Percentiles rank a stretch among this genome's conserved stretches.
These are phyloP conservation scores for Pistacia vera DNA, from an alignment of 345 rosid genomes.

Conservation along the genomic window DNA sequence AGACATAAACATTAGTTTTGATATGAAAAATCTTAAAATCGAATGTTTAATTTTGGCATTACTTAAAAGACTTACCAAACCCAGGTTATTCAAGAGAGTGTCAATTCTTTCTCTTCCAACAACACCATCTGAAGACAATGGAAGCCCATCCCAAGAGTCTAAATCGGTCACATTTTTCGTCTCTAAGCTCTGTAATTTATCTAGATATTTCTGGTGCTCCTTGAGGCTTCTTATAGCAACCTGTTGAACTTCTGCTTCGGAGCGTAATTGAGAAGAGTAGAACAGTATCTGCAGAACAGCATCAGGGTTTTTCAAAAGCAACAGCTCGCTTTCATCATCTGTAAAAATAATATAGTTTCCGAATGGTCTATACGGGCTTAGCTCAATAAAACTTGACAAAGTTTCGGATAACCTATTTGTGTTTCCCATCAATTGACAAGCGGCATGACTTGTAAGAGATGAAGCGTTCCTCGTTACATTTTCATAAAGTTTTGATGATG, in stretches of 20 bases:
- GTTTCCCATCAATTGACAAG: slow-evolving; percentile 67
- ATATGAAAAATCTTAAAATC: too few relatives aligned
- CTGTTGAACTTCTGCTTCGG: slow-evolving; percentile 29
- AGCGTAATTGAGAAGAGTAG: slow-evolving; percentile 55
- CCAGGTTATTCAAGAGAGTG: slow-evolving; percentile 51
- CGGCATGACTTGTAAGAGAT: slow-evolving; percentile 54
- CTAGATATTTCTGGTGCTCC: slow-evolving; percentile 48
- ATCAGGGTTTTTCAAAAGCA: slow-evolving; percentile 63
- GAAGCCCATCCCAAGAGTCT: slow-evolving; percentile 36
- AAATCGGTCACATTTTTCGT: slow-evolving; percentile 25
- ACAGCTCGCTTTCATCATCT: slow-evolving; percentile 38
- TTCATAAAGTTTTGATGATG: slow-evolving; percentile 31
- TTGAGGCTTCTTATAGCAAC: slow-evolving; percentile 45
- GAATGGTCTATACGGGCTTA: slow-evolving; percentile 80
- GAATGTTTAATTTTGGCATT: background rate
- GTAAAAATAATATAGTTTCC: slow-evolving; percentile 72
- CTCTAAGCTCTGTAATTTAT: slow-evolving; percentile 36
- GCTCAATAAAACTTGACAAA: slow-evolving; percentile 50
- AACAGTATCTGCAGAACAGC: slow-evolving; percentile 74
- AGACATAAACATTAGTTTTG: background rate
- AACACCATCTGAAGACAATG: slow-evolving; percentile 31
- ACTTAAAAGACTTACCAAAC: slow-evolving; percentile 54
- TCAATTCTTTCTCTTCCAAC: slow-evolving; percentile 4
- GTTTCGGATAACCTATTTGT: slow-evolving; percentile 64
- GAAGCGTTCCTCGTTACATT: slow-evolving; percentile 61